Evolutionary conservation across 148 eudicot species (phyloP).

Genomic region (Simmondsia chinensis): DNA sequence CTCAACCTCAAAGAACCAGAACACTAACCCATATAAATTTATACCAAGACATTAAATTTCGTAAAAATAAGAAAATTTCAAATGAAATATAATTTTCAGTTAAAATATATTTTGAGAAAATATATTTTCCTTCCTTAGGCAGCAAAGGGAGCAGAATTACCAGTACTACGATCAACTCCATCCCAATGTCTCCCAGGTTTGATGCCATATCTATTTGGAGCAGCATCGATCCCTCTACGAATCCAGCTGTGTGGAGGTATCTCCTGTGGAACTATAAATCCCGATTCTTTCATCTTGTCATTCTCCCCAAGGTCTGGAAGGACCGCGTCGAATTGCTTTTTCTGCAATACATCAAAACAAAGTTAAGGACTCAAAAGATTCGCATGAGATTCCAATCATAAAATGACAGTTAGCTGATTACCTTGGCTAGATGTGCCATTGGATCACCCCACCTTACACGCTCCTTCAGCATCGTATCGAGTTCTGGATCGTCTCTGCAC

Average conservation of each 20-base stretch:
- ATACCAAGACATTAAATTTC: not conserved
- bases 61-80: not conserved
- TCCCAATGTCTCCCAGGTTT: constrained; percentile 98
- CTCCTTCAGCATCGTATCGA: constrained; percentile 62
- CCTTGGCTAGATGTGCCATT: constrained; percentile 99
- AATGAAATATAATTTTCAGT: not conserved
- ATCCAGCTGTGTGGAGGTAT: constrained; percentile 84
- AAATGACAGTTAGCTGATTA: constrained; percentile 1
- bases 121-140: no score
- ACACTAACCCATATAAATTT: no score
- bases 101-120: not conserved
- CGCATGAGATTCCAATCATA: not conserved
- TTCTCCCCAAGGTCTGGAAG: constrained; percentile 58
- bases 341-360: constrained; percentile 11
- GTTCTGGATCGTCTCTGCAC: constrained; percentile 49
- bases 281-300: constrained; percentile 87
- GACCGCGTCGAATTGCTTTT: constrained; percentile 24
- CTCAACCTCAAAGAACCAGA: no score
- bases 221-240: constrained; percentile 54
- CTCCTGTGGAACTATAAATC: constrained; percentile 82
- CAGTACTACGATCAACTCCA: constrained; percentile 91
- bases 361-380: not conserved
- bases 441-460: constrained; percentile 96
- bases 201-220: constrained; percentile 88
- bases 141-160: constrained; percentile 26